Evolutionary conservation across 2,329 filamentous ascomycete genomes (phyloP).

Genomic region (Neofusicoccum ribis): DNA sequence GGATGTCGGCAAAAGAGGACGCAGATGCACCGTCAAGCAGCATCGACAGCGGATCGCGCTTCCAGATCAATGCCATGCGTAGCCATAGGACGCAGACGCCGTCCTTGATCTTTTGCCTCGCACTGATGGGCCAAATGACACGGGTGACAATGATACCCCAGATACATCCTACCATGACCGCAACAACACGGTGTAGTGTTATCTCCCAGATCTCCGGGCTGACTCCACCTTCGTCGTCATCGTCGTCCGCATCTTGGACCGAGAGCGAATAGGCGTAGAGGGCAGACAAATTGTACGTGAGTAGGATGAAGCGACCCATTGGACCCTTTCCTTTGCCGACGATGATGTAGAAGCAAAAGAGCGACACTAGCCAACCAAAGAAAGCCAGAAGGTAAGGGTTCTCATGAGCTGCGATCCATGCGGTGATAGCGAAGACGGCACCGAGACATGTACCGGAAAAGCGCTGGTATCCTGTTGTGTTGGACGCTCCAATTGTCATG

Average conservation of each 20-base stretch:
- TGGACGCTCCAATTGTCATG: constrained; percentile 95
- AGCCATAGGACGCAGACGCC: constrained; percentile 89
- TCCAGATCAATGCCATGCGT: constrained; percentile 95
- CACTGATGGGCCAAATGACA: constrained; percentile 90
- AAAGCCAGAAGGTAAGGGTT: constrained; percentile 75
- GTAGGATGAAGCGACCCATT: constrained; percentile 87
- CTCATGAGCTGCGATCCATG: constrained; percentile 75
- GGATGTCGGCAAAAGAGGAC: constrained; percentile 75
- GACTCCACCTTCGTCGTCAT: constrained; percentile 80
- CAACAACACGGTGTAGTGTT: constrained; percentile 79
- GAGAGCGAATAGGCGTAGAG: constrained; percentile 92
- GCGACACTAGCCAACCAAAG: constrained; percentile 77
- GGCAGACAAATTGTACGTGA: constrained; percentile 94
- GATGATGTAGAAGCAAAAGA: constrained; percentile 88
- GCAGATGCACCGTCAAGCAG: constrained; percentile 49
- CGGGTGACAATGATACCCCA: constrained; percentile 93
- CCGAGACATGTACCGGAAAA: constrained; percentile 86
- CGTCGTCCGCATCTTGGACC: constrained; percentile 75
- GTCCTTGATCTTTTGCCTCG: constrained; percentile 82
- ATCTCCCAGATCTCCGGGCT: constrained; percentile 87
- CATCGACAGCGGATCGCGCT: constrained; percentile 80
- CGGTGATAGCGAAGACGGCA: constrained; percentile 69
- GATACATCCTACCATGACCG: constrained; percentile 81
- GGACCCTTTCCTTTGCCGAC: constrained; percentile 80
- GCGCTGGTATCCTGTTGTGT: constrained; percentile 84